Percentiles rank a stretch among this genome's conserved stretches.
phyloP scores from a whole-genome alignment of 2,329 filamentous ascomycete genomes.

The Exophiala calicioides region DNA sequence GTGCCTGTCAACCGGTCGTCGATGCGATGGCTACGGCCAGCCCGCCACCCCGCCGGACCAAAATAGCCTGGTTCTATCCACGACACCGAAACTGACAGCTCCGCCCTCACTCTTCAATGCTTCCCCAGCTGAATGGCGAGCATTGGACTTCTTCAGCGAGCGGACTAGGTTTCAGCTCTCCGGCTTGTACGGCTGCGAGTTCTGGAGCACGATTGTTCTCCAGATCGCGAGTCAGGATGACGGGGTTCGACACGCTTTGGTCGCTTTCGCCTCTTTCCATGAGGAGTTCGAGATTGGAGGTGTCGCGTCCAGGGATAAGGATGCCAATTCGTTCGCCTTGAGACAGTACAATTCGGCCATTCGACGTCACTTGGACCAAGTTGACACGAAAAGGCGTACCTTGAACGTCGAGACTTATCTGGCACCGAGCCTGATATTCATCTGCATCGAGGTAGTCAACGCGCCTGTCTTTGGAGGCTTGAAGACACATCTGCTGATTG shows the following conservation, averaged over 20 bases:
- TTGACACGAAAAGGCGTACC: neutral
- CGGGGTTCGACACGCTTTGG: slow-evolving; percentile 30
- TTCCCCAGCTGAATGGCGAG: slow-evolving; percentile 5
- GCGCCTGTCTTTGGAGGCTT: neutral
- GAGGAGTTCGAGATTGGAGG: slow-evolving; percentile 20
- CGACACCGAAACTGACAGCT: neutral
- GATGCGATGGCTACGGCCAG: neutral
- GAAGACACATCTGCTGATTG: neutral
- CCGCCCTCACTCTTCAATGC: too few species aligned
- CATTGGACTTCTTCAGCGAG: slow-evolving; percentile 11
- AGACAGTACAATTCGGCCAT: slow-evolving; percentile 15
- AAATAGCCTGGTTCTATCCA: too few species aligned
- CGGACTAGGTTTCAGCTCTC: slow-evolving; percentile 3
- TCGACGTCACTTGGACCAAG: slow-evolving; percentile 1
- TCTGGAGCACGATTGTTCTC: slow-evolving; percentile 31
- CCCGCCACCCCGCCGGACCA: neutral
- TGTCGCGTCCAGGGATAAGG: neutral
- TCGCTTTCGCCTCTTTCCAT: slow-evolving; percentile 31
- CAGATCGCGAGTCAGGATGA: slow-evolving; percentile 30
- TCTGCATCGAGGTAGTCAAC: slow-evolving; percentile 31
- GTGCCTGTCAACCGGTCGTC: too few species aligned
- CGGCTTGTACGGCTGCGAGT: slow-evolving; percentile 9
- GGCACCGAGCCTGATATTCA: slow-evolving; percentile 27
- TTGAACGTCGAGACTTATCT: neutral
- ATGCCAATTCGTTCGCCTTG: slow-evolving; percentile 7